Evolutionary conservation across 148 eudicot genomes (phyloP).

Genomic region (Linanthus parryae): DNA sequence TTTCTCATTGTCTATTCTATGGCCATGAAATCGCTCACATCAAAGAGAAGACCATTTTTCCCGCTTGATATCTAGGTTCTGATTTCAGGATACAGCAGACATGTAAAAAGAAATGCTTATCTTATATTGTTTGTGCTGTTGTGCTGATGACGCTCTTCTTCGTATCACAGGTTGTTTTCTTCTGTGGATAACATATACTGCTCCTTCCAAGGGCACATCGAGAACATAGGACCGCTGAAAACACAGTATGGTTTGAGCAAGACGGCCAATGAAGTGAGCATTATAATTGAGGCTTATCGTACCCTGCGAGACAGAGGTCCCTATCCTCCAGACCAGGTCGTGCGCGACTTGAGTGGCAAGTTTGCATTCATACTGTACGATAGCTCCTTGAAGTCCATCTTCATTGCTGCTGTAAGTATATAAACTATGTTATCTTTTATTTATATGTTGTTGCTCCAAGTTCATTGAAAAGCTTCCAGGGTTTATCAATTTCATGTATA

Average conservation of each 20-base stretch:
- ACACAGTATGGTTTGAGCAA: constrained; percentile 66
- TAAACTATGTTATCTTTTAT: too few relatives aligned
- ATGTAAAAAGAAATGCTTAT: too few relatives aligned
- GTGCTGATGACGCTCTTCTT: too few relatives aligned
- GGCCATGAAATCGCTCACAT: too few relatives aligned
- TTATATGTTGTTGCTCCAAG: too few relatives aligned
- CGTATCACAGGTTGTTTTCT: constrained; percentile 56
- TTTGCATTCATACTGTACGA: constrained; percentile 59
- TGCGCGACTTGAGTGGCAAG: constrained; percentile 58
- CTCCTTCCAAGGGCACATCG: constrained; percentile 65
- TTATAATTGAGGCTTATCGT: constrained; percentile 71
- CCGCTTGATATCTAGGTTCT: too few relatives aligned
- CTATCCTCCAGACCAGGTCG: constrained; percentile 58
- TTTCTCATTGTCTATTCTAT: too few relatives aligned
- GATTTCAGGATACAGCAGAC: too few relatives aligned
- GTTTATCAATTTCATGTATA: too few relatives aligned
- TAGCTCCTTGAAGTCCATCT: constrained; percentile 32
- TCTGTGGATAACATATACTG: constrained; percentile 70
- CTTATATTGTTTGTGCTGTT: too few relatives aligned
- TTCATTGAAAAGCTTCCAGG: too few relatives aligned
- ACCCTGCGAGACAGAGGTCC: constrained; percentile 78
- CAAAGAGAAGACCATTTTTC: too few relatives aligned
- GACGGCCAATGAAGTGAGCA: constrained; percentile 57
- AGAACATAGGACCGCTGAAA: constrained; percentile 57
- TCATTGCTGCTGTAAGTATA: constrained; percentile 71